Evolutionary conservation across 768 basidiomycete genomes (phyloP), one percentile per base, ranked within the genome.

Genomic region (Russula compacta): DNA sequence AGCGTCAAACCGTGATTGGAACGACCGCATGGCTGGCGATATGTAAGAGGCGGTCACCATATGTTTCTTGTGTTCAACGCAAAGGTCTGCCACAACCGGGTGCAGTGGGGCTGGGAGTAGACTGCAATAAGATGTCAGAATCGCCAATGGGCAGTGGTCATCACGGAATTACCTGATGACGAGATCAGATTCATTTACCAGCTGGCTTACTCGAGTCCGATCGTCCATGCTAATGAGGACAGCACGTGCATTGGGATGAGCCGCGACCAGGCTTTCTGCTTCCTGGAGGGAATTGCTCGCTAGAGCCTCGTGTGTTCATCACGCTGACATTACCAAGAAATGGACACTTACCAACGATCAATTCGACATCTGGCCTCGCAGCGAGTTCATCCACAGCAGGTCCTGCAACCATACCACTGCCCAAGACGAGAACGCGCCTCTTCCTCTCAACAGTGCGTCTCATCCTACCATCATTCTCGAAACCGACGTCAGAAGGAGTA

Each of bases 391-490:
- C 82, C 3, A 92, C 85, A 0, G 90, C 89, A 15, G 95, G 95
- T 2, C 86, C 87, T 5, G 93, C 92, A 19, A 98, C 95, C 85
- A 97, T 92, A n/a, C 95, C 95, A 57, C 89, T 92, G 8, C 95
- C 95, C 2, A 98, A 79, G 68, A 97, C 76, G 38, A 98, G 71
- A 0, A 94, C 80, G 67, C 79, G 82, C 75, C 86, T 86, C 73
- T 81, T 84, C 66, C 60, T 73, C 56, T 52, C 33, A 2, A 53
- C 51, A 14, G 39, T 36, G 19, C 14, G 35, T 39, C 33, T 51
- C 15, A 14, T 21, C 32, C 12, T 36, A 7, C n/a, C 56, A 11
- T 32, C 56, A 35, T 42, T 47, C 10, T 19, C 38, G 9, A 38
- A 24, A 38, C 21, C 38, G 33, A 4, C 32, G 12, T 50, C 61